A percentile compares a stretch with the other conserved stretches of the same genome.
phyloP scores from a whole-genome alignment of 108 stramenopile species.

The Cyclotella baltica region DNA sequence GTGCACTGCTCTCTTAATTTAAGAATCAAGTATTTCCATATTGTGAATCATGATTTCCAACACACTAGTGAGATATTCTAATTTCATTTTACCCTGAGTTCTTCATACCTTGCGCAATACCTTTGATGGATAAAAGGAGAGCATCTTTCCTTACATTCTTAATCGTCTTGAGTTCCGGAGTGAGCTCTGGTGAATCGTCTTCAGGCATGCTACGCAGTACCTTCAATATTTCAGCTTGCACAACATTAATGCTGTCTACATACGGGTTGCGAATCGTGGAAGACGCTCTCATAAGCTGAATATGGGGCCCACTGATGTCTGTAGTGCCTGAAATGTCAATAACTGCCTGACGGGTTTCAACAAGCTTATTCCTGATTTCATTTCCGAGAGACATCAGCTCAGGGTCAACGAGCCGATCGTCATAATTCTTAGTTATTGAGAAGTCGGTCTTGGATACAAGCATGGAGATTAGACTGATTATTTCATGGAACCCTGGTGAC shows the following conservation, averaged over 20 bases:
- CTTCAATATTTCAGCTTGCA: conserved; percentile 94
- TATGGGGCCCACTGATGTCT: conserved; percentile 84
- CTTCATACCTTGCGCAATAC: conserved; percentile 96
- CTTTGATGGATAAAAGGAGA: conserved; percentile 92
- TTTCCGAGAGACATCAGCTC: conserved; percentile 75
- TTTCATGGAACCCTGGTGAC: conserved; percentile 78
- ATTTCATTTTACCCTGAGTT: conserved; percentile 92
- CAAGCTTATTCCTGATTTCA: conserved; percentile 84
- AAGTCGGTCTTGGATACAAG: conserved; percentile 95
- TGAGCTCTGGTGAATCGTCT: conserved; percentile 56
- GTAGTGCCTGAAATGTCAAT: conserved; percentile 81
- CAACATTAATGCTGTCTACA: conserved; percentile 96
- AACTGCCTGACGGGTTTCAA: conserved; percentile 84
- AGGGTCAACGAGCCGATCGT: conserved; percentile 82
- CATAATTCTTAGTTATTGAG: conserved; percentile 93
- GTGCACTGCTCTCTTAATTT: too few relatives aligned
- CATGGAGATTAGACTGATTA: conserved; percentile 95
- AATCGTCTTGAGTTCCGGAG: conserved; percentile 57
- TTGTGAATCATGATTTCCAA: too few relatives aligned
- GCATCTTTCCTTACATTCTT: conserved; percentile 79
- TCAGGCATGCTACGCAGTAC: conserved; percentile 82
- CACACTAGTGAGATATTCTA: too few relatives aligned
- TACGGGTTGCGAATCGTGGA: conserved; percentile 92
- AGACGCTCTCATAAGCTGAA: conserved; percentile 87
- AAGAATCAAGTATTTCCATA: too few relatives aligned